A percentile compares a stretch with the other conserved stretches of the same genome.
These are phyloP conservation scores for Talaromyces sp. DNA, from an alignment of 2,329 filamentous ascomycete species.

Conservation along the genomic window DNA sequence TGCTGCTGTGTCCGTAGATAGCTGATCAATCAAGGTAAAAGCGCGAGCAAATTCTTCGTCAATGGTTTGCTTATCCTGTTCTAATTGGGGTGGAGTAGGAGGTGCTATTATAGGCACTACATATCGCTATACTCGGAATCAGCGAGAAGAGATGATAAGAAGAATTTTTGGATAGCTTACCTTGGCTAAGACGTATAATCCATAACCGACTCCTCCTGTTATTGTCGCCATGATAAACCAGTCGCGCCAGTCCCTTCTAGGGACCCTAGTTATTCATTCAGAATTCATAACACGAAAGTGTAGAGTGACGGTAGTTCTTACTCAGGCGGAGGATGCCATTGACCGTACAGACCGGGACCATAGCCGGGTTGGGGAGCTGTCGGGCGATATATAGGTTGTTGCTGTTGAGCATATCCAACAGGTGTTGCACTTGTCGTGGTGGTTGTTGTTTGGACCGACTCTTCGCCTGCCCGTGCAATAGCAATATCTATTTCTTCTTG, in stretches of 20 bases:
- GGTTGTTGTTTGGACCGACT: slow-evolving; percentile 41
- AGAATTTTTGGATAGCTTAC: slow-evolving; percentile 42
- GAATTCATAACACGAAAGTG: neutral
- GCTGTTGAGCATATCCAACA: slow-evolving; percentile 46
- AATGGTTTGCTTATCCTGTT: slow-evolving; percentile 88
- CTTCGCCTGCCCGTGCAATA: slow-evolving; percentile 69
- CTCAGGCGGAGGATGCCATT: slow-evolving; percentile 55
- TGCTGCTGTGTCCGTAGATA: slow-evolving; percentile 81
- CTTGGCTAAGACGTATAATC: slow-evolving; percentile 82
- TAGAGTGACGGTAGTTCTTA: slow-evolving; percentile 28
- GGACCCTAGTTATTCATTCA: slow-evolving; percentile 43
- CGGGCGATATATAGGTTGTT: slow-evolving; percentile 38
- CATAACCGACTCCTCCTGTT: slow-evolving; percentile 83
- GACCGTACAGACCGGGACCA: slow-evolving; percentile 51
- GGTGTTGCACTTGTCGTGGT: slow-evolving; percentile 46
- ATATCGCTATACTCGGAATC: slow-evolving; percentile 63
- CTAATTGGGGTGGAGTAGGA: slow-evolving; percentile 86
- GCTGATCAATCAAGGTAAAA: slow-evolving; percentile 85
- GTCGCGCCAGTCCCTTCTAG: slow-evolving; percentile 90
- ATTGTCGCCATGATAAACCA: slow-evolving; percentile 99
- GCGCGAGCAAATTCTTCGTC: slow-evolving; percentile 92
- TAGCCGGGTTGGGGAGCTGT: slow-evolving; percentile 46
- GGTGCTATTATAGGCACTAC: slow-evolving; percentile 86
- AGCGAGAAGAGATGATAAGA: neutral
- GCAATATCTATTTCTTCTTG: slow-evolving; percentile 90